phyloP scores from a whole-genome alignment of 495 filamentous ascomycete genomes.

The Aspergillus hancockii region DNA sequence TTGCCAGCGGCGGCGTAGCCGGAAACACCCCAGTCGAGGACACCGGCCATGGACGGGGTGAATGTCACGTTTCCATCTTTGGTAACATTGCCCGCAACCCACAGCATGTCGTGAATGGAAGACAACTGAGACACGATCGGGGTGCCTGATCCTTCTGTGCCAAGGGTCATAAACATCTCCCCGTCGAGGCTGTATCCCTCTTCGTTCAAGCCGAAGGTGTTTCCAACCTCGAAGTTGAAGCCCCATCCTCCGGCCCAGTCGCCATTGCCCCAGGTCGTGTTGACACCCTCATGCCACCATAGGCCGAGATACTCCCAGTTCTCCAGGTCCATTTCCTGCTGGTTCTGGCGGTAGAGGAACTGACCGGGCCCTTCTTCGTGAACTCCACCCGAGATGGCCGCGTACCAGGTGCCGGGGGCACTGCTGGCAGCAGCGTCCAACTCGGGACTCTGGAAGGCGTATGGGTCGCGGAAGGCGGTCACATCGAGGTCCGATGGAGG shows the following conservation, averaged over 20 bases:
- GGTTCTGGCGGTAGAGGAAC: slow-evolving; percentile 25
- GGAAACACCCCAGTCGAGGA: slow-evolving; percentile 24
- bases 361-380: slow-evolving; percentile 19
- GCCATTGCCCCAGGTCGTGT: slow-evolving; percentile 26
- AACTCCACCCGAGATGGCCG: slow-evolving; percentile 22
- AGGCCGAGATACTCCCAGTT: slow-evolving; percentile 26
- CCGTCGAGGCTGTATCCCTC: slow-evolving; percentile 21
- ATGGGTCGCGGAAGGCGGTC: slow-evolving; percentile 27
- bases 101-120: slow-evolving; percentile 25
- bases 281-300: slow-evolving; percentile 24
- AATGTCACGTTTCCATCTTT: slow-evolving; percentile 11
- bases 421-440: slow-evolving; percentile 15
- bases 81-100: slow-evolving; percentile 18
- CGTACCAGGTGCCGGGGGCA: slow-evolving; percentile 20
- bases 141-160: slow-evolving; percentile 17
- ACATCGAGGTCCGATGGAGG: slow-evolving; percentile 19
- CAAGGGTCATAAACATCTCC: slow-evolving; percentile 19
- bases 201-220: slow-evolving; percentile 17
- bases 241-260: slow-evolving; percentile 24
- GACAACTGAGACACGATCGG: slow-evolving; percentile 16
- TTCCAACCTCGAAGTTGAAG: slow-evolving; percentile 26
- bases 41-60: slow-evolving; percentile 24
- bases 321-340: slow-evolving; percentile 17
- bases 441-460: slow-evolving; percentile 20
- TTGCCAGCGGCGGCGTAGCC: slow-evolving; percentile 25